Evolutionary conservation across 352 stramenopile species (phyloP).

Genomic region (Peronospora farinosa): DNA sequence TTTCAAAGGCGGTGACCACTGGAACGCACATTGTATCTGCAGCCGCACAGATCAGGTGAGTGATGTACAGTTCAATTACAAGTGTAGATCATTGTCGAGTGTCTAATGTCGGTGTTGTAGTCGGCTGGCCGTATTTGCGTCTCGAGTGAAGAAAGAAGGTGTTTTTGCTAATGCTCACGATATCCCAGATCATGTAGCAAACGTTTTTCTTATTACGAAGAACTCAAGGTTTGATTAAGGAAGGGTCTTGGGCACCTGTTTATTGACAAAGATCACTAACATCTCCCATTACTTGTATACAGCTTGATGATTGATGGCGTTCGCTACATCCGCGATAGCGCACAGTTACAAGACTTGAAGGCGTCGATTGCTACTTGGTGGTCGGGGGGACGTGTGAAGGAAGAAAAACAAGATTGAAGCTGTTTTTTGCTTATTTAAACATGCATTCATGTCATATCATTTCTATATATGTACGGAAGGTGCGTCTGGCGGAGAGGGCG

Average conservation of each 20-base stretch:
- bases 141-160: slow-evolving; percentile 40
- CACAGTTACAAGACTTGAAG: slow-evolving; percentile 47
- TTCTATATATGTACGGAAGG: slow-evolving; percentile 31
- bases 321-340: slow-evolving; percentile 43
- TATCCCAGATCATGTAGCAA: slow-evolving; percentile 57
- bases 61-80: not conserved
- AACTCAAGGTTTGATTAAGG: slow-evolving; percentile 41
- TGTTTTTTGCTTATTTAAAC: slow-evolving; percentile 22
- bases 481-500: slow-evolving; percentile 23
- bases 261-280: slow-evolving; percentile 7
- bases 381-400: slow-evolving; percentile 12
- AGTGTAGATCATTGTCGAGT: not conserved
- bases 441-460: slow-evolving; percentile 37
- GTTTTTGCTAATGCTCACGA: slow-evolving; percentile 47
- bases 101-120: slow-evolving; percentile 14
- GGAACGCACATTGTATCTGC: slow-evolving; percentile 52
- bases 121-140: slow-evolving; percentile 42
- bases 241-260: not conserved
- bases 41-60: slow-evolving; percentile 43
- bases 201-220: slow-evolving; percentile 42
- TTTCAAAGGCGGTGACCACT: slow-evolving; percentile 53
- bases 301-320: slow-evolving; percentile 57
- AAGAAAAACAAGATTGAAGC: slow-evolving; percentile 6
- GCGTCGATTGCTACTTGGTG: slow-evolving; percentile 42
- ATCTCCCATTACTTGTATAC: not conserved